Percentiles rank a stretch among this genome's conserved stretches.
phyloP scores from a whole-genome alignment of 768 basidiomycete species.

The Phlegmacium glaucopus region DNA sequence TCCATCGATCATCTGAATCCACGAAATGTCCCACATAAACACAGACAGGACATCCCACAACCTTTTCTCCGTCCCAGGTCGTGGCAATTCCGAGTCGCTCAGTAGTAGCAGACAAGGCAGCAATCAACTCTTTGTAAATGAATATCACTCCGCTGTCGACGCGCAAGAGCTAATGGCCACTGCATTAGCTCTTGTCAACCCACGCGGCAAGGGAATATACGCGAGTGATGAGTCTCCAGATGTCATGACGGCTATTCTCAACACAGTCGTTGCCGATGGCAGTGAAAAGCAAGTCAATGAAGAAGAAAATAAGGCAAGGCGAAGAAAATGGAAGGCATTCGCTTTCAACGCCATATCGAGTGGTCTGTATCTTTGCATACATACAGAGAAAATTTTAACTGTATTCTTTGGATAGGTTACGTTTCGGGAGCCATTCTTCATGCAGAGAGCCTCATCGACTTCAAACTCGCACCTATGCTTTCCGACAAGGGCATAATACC shows the following conservation, averaged over 20 bases:
- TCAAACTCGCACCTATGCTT: slow-evolving; percentile 44
- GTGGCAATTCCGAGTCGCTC: slow-evolving; percentile 15
- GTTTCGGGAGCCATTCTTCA: slow-evolving; percentile 53
- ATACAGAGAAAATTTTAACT: too few species aligned
- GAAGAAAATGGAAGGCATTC: slow-evolving; percentile 41
- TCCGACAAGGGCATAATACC: slow-evolving; percentile 42
- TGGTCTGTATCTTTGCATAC: slow-evolving; percentile 32
- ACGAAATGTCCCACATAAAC: slow-evolving; percentile 15
- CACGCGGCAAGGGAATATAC: slow-evolving; percentile 49
- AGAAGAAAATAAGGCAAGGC: slow-evolving; percentile 34
- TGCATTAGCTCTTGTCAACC: slow-evolving; percentile 42
- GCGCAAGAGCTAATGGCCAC: slow-evolving; percentile 41
- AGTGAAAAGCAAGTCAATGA: slow-evolving; percentile 25
- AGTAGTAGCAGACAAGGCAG: slow-evolving; percentile 11
- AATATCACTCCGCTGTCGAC: slow-evolving; percentile 37
- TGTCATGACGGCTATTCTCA: slow-evolving; percentile 35
- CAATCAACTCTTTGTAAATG: slow-evolving; percentile 31
- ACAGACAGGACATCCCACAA: slow-evolving; percentile 22
- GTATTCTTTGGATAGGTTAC: slow-evolving; percentile 34
- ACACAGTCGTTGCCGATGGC: slow-evolving; percentile 29
- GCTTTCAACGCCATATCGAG: slow-evolving; percentile 40
- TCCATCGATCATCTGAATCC: slow-evolving; percentile 1
- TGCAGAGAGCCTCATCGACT: slow-evolving; percentile 44
- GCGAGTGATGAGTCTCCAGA: slow-evolving; percentile 52
- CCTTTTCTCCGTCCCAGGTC: slow-evolving; percentile 27